Conservation (phyloP, 2,329 filamentous ascomycete genomes). For the Rhytidhysteron rufulum region DNA sequence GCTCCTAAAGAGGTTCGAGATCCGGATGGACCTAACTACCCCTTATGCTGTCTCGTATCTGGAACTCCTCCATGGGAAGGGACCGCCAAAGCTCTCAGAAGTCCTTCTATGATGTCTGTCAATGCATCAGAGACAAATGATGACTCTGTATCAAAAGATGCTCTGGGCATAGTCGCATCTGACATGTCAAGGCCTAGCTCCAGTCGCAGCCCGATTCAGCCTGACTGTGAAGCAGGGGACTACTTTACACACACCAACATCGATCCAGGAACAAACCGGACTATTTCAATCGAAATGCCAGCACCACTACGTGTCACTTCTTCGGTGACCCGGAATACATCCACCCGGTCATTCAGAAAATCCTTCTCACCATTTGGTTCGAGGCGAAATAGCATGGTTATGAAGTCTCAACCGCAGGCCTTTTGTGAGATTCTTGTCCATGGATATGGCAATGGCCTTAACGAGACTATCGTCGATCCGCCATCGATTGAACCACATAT, state of each 20-base stretch:
- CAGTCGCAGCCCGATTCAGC: constrained; percentile 31
- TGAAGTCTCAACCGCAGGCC: constrained; percentile 18
- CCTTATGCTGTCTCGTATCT: constrained; percentile 47
- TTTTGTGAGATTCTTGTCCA: constrained; percentile 38
- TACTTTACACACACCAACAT: constrained; percentile 28
- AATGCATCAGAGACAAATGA: constrained; percentile 15
- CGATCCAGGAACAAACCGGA: constrained; percentile 15
- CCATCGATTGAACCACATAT: not conserved
- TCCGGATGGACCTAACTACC: constrained; percentile 55
- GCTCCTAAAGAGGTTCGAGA: constrained; percentile 61
- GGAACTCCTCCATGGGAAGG: constrained; percentile 38
- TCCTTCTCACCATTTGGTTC: constrained; percentile 26
- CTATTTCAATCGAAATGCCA: constrained; percentile 26
- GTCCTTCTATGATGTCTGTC: constrained; percentile 9
- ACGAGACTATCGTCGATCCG: constrained; percentile 14
- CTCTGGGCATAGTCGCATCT: not conserved
- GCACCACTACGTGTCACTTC: constrained; percentile 22
- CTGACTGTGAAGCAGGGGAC: constrained; percentile 45
- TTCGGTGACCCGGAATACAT: constrained; percentile 27
- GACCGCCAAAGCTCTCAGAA: constrained; percentile 12
- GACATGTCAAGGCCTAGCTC: constrained; percentile 1
- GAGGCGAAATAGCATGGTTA: constrained; percentile 23
- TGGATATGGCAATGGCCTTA: constrained; percentile 36
- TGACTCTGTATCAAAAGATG: constrained; percentile 10
- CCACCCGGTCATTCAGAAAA: constrained; percentile 29